Base-by-base conservation (phyloP, 2,329 filamentous ascomycete species). In the Diaporthe destruens region DNA sequence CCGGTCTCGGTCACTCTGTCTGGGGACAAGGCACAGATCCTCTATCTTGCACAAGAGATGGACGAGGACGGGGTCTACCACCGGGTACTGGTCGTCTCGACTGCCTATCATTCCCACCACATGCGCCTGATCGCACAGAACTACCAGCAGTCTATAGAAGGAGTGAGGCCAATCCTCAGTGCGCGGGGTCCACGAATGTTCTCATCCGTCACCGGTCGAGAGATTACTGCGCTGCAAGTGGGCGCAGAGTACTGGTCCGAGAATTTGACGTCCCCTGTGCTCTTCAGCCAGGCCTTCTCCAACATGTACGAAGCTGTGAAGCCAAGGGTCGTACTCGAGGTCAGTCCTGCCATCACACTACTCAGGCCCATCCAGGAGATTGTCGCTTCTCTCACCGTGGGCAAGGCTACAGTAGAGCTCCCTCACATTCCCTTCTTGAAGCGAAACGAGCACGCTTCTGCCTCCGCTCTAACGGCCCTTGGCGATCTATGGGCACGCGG, bases 251-350 rank as follows among this genome's bases (percentile, higher is more conserved):
- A 88, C 75, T 88, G 87, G 87, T 79, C 80, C 2, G 76, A 80
- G 2, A 88, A 88, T 68, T 76, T 88, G 76, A 80, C 83, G 0
- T 83, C 81, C 2, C 81, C 82, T 0, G 87, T 88, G 11, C 79
- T 82, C 6, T 88, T 86, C 73, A 77, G 81, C 9, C 77, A 79
- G 7, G 85, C 85, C 0, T 73, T 88, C 4, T 73, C 78, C 42
- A 67, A 76, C 12, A 80, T 86, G 75, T 72, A 75, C 63, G 49
- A 57, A 51, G 57, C 61, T 11, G 34, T 80, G 18, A 74, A 76
- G 6, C 83, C 84, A 0, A 77, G 81, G 14, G 56, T 83, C 2
- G 76, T 86, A 39, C 55, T 87, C 12, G 85, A 87, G 72, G 72
- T 87, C 36, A 82, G 85, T 16, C 85, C 85, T 5, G 76, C 80